Evolutionary conservation across 345 rosid species (phyloP).

Genomic region (Aquilaria yunnanensis): DNA sequence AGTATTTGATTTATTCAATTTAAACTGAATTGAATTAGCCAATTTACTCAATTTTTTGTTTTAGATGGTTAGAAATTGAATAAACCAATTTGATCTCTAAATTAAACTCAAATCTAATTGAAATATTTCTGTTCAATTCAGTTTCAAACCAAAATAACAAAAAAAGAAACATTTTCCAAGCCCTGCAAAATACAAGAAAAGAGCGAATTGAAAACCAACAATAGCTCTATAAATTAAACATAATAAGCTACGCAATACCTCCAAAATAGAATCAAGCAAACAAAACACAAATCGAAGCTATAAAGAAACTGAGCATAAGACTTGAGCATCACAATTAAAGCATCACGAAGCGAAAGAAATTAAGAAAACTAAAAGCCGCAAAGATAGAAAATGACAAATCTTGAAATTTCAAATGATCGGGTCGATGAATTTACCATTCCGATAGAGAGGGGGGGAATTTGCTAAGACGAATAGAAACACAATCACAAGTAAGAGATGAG

Average conservation of each 20-base stretch:
- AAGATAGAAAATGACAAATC: conserved; percentile 2
- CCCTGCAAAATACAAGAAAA: not conserved
- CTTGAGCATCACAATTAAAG: not conserved
- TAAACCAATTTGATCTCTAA: too few relatives aligned
- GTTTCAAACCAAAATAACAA: too few relatives aligned
- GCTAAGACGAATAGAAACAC: conserved; percentile 31
- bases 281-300: not conserved
- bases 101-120: too few relatives aligned
- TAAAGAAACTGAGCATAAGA: too few relatives aligned
- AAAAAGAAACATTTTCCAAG: not conserved
- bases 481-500: conserved; percentile 30
- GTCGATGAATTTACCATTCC: conserved; percentile 7
- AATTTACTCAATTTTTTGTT: too few relatives aligned
- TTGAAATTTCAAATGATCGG: conserved; percentile 16
- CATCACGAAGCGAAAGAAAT: not conserved
- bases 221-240: too few relatives aligned
- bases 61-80: too few relatives aligned
- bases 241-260: not conserved
- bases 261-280: not conserved
- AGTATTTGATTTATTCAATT: too few relatives aligned
- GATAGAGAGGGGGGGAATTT: conserved; percentile 16
- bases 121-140: too few relatives aligned
- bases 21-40: too few relatives aligned
- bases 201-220: not conserved
- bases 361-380: not conserved